Conservation (phyloP, 768 basidiomycete species). For the Tephrocybe sp. region DNA sequence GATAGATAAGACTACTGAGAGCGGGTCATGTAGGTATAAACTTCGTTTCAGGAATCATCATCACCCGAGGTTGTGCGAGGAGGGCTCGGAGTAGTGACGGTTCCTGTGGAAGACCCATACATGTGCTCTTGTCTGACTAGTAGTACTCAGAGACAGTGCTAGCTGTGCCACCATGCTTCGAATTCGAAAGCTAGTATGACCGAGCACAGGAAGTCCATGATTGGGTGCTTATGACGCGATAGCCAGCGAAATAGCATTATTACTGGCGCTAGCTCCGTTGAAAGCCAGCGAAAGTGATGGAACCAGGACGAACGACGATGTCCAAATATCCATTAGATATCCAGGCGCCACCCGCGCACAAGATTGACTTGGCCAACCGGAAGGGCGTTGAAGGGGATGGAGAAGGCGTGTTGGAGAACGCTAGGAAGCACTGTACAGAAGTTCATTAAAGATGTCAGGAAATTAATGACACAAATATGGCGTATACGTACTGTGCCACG, state of each 20-base stretch:
- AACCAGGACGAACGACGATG: too few relatives aligned
- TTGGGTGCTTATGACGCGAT: not conserved
- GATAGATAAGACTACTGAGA: not conserved
- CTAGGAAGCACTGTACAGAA: not conserved
- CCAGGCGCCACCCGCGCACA: conserved; percentile 2
- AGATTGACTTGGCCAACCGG: not conserved
- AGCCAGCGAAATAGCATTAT: not conserved
- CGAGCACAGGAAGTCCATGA: conserved; percentile 4
- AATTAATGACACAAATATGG: conserved; percentile 9
- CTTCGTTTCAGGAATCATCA: not conserved
- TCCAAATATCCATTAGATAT: too few relatives aligned
- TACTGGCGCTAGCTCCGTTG: not conserved
- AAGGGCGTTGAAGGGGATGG: not conserved
- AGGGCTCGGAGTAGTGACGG: conserved; percentile 9
- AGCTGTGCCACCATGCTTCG: conserved; percentile 7
- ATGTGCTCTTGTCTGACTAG: not conserved
- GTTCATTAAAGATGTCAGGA: not conserved
- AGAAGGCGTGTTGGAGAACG: not conserved
- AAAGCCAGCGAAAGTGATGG: too few relatives aligned
- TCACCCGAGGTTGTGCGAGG: conserved; percentile 4
- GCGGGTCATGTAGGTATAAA: not conserved
- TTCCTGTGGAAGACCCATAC: conserved; percentile 1
- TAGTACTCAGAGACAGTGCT: too few relatives aligned
- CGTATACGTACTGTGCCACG: conserved; percentile 10
- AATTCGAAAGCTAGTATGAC: conserved; percentile 11